Evolutionary conservation across 179 eudicot genomes (phyloP), one percentile per base, ranked within the genome.

Genomic region (Corrigiola litoralis): DNA sequence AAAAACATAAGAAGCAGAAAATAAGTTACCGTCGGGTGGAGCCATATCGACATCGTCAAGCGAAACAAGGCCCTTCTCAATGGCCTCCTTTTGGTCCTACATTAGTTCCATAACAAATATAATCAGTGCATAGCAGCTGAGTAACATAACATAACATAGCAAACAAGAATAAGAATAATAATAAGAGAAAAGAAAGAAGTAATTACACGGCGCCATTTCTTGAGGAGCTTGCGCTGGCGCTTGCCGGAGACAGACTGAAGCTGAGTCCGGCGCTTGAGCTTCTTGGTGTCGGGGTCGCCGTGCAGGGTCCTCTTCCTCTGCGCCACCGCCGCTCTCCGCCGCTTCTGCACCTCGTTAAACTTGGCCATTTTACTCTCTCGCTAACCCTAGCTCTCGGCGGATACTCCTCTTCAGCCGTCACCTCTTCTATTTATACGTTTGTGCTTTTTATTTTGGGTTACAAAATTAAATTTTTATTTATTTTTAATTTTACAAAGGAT

Each of bases 41-140:
- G 87, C 87, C 98, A 90, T 92, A 71, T 87, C 90, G 17, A 92
- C 82, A 65, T 92, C 98, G 45, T 80, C 59, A 76, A 92, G 76
- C 4, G 90, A 87, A 61, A 92, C 65, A 40, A 90, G 81, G 28
- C 98, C 97, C 72, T 85, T 87, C 50, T 65, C 83, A 12, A 92
- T 25, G 25, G 87, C 90, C 67, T 87, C 96, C 75, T 84, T 92
- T 67, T 90, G 95, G 3, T 90, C 98, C 98, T 92, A 81, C 24
- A 8, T 38, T 48, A 69, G 40, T 41, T 4, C 1, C 4, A 50
- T 9, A 25, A 32, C 2, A 17, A 16, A 34, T 3, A 14, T 8
- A 17, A 11, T 40, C 10, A 33, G n/a, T n/a, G n/a, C n/a, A n/a
- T n/a, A n/a, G n/a, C n/a, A n/a, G n/a, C n/a, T n/a, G n/a, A n/a